Percentiles rank a stretch among this genome's conserved stretches.
phyloP scores from a whole-genome alignment of 2,329 filamentous ascomycete genomes.

The Lachnellula willkommii region DNA sequence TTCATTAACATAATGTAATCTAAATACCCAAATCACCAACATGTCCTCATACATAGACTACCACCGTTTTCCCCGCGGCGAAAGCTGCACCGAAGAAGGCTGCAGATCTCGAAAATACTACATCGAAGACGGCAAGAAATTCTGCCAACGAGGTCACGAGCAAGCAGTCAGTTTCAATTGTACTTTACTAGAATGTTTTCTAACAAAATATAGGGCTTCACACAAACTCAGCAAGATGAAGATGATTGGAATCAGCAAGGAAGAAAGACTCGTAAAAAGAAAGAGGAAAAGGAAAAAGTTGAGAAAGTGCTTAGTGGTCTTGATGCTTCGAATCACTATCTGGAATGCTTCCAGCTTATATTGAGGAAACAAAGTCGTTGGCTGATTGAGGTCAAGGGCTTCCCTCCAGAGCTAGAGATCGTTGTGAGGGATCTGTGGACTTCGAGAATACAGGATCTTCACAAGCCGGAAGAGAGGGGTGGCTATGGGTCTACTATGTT shows the following conservation, averaged over 20 bases:
- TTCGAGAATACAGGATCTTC: constrained; percentile 41
- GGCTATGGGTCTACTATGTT: constrained; percentile 32
- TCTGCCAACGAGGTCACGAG: constrained; percentile 60
- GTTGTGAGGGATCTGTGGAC: constrained; percentile 83
- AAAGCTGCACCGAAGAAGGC: constrained; percentile 50
- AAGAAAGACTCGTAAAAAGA: constrained; percentile 48
- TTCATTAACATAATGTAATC: background rate
- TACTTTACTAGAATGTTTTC: constrained; percentile 2
- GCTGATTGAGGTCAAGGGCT: constrained; percentile 60
- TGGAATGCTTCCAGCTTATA: constrained; percentile 80
- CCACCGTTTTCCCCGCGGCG: constrained; percentile 37
- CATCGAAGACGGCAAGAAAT: constrained; percentile 58
- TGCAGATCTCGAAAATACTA: constrained; percentile 57
- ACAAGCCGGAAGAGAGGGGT: constrained; percentile 32
- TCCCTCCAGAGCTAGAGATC: constrained; percentile 69
- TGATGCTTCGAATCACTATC: constrained; percentile 68
- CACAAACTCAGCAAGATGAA: constrained; percentile 52
- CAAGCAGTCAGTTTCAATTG: constrained; percentile 45
- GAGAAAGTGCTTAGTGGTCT: constrained; percentile 58
- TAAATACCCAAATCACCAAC: background rate
- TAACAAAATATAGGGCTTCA: constrained; percentile 27
- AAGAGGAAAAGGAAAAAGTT: constrained; percentile 53
- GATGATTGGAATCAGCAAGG: constrained; percentile 63
- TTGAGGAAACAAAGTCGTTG: constrained; percentile 75
- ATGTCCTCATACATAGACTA: constrained; percentile 32